Base-by-base conservation (phyloP, 306 rosid genomes). In the Glycine soja region DNA sequence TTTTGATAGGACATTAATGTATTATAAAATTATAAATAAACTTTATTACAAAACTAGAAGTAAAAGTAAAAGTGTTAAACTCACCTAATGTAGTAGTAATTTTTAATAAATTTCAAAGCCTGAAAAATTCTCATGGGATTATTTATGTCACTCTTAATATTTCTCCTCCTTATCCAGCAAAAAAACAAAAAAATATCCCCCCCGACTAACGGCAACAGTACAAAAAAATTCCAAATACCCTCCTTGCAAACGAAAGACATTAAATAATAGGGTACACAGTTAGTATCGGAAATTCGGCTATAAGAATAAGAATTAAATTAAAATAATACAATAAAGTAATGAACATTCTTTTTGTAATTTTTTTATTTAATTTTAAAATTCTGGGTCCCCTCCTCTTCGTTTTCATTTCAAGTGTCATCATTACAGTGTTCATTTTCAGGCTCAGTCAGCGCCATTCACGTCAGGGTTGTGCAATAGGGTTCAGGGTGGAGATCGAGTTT, bases 381-480 rank as follows among this genome's bases (percentile, higher is more conserved):
- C 0, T 2, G 10, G 68, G 65, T 9, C 57, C 74, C 67, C 69
- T 51, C 62, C 14, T 43, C 74, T 74, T 81, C 43, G 53, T 46
- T 30, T 74, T 74, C 53, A 36, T 38, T 4, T 38, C 43, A 24
- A 61, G 69, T 51, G 74, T 24, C 12, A 62, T 73, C 77, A 18
- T 74, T 64, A 5, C 2, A 62, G 68, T 34, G 68, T 62, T 64
- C 47, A 36, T 36, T 64, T 30, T 0, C 56, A 32, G 59, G 32
- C 18, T 68, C 40, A 15, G 18, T 24, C 30, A 24, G 30, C 50
- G 15, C 38, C 73, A 15, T 62, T 72, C 8, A 8, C 56, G 64
- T 56, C 71, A 10, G 34, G 40, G 47, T 69, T 32, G 18, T 50
- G 76, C 85, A 74, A 66, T 67, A 81, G 80, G 85, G 85, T 75